Conservation (phyloP, 305 asterid species). For the Striga hermonthica region DNA sequence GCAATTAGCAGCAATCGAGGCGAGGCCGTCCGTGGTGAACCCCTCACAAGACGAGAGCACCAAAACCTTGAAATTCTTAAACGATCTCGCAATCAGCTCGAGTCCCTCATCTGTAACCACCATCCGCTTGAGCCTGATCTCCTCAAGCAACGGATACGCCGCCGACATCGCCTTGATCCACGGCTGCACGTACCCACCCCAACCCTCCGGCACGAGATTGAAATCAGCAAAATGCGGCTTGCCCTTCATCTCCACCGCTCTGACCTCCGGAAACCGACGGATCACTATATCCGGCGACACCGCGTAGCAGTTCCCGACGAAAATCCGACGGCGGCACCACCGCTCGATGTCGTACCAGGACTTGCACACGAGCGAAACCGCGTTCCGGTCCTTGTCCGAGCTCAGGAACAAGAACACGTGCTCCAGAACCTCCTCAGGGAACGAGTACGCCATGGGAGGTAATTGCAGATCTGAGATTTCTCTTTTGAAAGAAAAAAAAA, state of each 20-base stretch:
- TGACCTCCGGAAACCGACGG: conserved; percentile 78
- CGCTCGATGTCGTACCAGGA: conserved; percentile 98
- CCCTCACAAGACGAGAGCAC: conserved; percentile 89
- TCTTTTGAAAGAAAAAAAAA: background rate
- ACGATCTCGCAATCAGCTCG: conserved; percentile 76
- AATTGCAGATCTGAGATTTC: conserved; percentile 40
- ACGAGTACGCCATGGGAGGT: conserved; percentile 69
- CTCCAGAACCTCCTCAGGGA: conserved; percentile 95
- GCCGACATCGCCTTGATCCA: conserved; percentile 76
- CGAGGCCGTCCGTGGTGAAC: conserved; percentile 84
- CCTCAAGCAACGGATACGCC: conserved; percentile 87
- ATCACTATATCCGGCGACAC: conserved; percentile 72
- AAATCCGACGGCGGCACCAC: conserved; percentile 71
- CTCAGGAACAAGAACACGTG: conserved; percentile 69
- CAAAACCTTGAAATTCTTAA: conserved; percentile 67
- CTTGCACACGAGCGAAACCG: conserved; percentile 79
- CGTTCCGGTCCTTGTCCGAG: conserved; percentile 73
- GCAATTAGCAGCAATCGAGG: conserved; percentile 92
- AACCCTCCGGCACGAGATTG: conserved; percentile 91
- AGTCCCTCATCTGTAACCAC: conserved; percentile 78
- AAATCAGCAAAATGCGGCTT: conserved; percentile 98
- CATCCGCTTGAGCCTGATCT: conserved; percentile 92
- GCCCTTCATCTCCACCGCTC: conserved; percentile 83
- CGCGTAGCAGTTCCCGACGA: conserved; percentile 91
- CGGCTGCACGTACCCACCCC: conserved; percentile 85